Evolutionary conservation across 176 grass and related monocot species (phyloP).

Genomic region (Alopecurus myosuroides): DNA sequence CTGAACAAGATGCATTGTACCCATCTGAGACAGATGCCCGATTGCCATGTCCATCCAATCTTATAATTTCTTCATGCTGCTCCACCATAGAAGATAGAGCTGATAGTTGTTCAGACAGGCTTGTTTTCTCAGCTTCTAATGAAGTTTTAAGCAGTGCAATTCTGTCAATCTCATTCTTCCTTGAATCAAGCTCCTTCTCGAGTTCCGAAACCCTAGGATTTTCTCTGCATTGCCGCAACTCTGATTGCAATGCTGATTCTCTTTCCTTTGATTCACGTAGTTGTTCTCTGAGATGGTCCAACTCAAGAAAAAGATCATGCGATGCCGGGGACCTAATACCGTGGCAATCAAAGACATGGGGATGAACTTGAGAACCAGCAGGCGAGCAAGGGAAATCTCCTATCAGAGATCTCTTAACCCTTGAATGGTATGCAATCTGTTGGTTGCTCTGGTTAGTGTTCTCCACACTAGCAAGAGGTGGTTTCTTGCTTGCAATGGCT

Average conservation of each 20-base stretch:
- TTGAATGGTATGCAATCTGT: slow-evolving; percentile 61
- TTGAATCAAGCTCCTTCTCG: slow-evolving; percentile 79
- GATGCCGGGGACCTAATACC: slow-evolving; percentile 69
- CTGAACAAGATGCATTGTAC: slow-evolving; percentile 40
- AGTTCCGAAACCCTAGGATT: slow-evolving; percentile 72
- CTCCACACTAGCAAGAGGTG: slow-evolving; percentile 44
- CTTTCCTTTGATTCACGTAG: slow-evolving; percentile 89
- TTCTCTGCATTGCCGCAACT: slow-evolving; percentile 69
- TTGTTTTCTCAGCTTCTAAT: slow-evolving; percentile 69
- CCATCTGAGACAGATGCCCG: slow-evolving; percentile 4
- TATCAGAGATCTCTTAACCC: slow-evolving; percentile 89
- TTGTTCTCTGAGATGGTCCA: slow-evolving; percentile 87
- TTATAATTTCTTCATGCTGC: slow-evolving; percentile 44
- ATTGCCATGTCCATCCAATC: slow-evolving; percentile 35
- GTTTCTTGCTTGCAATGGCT: slow-evolving; percentile 65
- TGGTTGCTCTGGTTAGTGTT: slow-evolving; percentile 47
- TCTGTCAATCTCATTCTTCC: slow-evolving; percentile 58
- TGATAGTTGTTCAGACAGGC: slow-evolving; percentile 62
- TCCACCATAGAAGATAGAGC: slow-evolving; percentile 59
- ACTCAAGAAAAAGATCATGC: slow-evolving; percentile 89
- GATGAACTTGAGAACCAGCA: slow-evolving; percentile 88
- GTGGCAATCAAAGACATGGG: slow-evolving; percentile 75
- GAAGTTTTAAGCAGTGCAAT: slow-evolving; percentile 46
- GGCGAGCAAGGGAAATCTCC: slow-evolving; percentile 80
- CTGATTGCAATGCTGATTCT: slow-evolving; percentile 60